Evolutionary conservation across 1,284 basidiomycete species (phyloP).

Genomic region (Marasmius sp.): DNA sequence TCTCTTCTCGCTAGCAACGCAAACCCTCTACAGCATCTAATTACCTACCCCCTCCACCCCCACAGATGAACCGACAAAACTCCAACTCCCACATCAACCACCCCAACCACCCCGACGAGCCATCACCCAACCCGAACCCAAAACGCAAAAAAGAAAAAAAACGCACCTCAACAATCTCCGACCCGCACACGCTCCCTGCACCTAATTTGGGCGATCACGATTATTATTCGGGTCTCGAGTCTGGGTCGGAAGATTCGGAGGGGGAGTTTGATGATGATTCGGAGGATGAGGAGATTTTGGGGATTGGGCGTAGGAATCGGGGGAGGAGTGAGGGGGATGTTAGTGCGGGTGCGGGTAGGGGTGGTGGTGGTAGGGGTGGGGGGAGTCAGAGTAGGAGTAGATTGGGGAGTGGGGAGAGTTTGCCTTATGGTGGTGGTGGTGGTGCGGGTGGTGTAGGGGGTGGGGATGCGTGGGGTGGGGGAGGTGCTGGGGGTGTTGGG

Average conservation of each 20-base stretch:
- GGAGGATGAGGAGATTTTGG: slow-evolving; percentile 18
- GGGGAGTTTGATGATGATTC: slow-evolving; percentile 20
- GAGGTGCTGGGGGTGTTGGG: slow-evolving; percentile 57
- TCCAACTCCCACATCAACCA: neutral
- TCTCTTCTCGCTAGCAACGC: neutral
- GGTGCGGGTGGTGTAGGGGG: too few species aligned
- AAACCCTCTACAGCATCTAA: neutral
- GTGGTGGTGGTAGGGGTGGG: slow-evolving; percentile 2
- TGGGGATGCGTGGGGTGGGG: slow-evolving; percentile 45
- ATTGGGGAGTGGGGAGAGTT: slow-evolving; percentile 15
- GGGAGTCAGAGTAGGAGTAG: neutral
- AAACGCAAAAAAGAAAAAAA: neutral
- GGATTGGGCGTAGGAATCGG: too few species aligned
- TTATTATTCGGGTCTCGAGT: slow-evolving; percentile 42
- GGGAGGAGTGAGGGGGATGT: too few species aligned
- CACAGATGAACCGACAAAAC: neutral
- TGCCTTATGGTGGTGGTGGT: slow-evolving; percentile 49
- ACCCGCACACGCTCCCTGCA: neutral
- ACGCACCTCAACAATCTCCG: neutral
- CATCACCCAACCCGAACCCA: too few species aligned
- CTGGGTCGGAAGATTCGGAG: slow-evolving; percentile 18
- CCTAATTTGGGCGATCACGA: slow-evolving; percentile 17
- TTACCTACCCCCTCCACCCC: neutral
- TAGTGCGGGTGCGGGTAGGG: slow-evolving; percentile 13
- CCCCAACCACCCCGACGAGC: too few species aligned